Conservation (phyloP, 345 rosid genomes). For the Aquilaria sinensis region DNA sequence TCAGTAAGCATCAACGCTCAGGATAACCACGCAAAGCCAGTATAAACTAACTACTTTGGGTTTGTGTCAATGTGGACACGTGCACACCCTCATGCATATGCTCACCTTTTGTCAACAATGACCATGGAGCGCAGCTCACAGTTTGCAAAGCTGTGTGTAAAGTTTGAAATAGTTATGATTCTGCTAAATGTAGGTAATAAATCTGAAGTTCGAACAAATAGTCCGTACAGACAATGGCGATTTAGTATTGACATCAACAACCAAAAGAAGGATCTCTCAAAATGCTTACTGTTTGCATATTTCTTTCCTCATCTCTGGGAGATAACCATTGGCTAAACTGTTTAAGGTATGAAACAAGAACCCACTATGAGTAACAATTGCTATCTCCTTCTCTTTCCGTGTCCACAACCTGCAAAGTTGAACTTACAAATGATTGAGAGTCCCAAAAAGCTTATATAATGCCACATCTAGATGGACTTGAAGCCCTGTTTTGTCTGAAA, state of each 20-base stretch:
- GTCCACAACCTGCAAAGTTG: constrained; percentile 78
- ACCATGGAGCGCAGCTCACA: constrained; percentile 98
- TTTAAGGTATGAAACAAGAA: constrained; percentile 77
- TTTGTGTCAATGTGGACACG: too few relatives aligned
- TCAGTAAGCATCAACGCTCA: constrained; percentile 3
- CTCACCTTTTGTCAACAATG: constrained; percentile 73
- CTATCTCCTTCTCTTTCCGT: constrained; percentile 95
- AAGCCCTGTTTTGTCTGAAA: too few relatives aligned
- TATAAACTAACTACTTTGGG: not conserved
- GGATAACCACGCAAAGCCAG: not conserved
- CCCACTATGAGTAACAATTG: constrained; percentile 91
- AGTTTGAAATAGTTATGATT: constrained; percentile 7
- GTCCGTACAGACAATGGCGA: too few relatives aligned
- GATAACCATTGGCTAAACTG: constrained; percentile 72
- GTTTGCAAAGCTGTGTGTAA: constrained; percentile 68
- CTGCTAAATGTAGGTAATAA: not conserved
- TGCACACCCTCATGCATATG: not conserved
- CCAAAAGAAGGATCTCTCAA: not conserved
- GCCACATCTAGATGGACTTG: not conserved
- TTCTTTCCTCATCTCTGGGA: constrained; percentile 67
- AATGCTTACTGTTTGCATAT: constrained; percentile 64
- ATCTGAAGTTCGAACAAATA: not conserved
- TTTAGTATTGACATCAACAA: not conserved
- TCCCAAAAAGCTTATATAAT: constrained; percentile 2
- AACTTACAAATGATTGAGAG: not conserved